Base-by-base conservation (phyloP, 768 basidiomycete genomes). In the Leccinellum rugosiceps region DNA sequence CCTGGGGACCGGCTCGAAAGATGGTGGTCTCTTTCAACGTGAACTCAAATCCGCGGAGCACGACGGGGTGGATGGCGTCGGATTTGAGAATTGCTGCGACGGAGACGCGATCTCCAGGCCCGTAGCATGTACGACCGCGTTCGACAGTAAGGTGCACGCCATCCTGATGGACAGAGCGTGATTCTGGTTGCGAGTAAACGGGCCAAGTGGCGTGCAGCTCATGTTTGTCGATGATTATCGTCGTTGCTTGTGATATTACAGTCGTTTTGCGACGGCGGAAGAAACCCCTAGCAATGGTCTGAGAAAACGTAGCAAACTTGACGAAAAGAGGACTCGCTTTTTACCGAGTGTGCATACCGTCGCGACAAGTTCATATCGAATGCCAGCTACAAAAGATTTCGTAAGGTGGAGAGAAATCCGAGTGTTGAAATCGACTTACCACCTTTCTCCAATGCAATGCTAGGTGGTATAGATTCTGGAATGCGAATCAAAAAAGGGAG, bases 151-250 rank as follows among this genome's bases (percentile, higher is more conserved):
- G 82, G 23, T 80, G 85, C 17, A 93, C 80, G 26, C 86, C 87
- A 3, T 92, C 87, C 59, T 86, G 82, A 3, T 77, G 65, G 17
- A 83, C 73, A 15, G 82, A 78, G n/a, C 90, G 87, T 32, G 79
- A 80, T 65, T 93, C 90, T 11, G 82, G 81, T 67, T 92, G 89
- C 50, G 82, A 83, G 67, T 93, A 96, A 30, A 95, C 81, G 3
- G 94, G 94, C 94, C 94, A 97, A 1, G 91, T 87, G 4, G 93
- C 89, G 66, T 96, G 94, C 7, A 95, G 76, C 62, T 96, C 94
- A 67, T 96, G 94, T 72, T 96, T 97, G 77, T 92, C 90, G 65
- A 97, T 91, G 60, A 86, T 83, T 46, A 97, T 87, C 13, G 80
- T 76, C 32, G 89, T 83, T 19, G 83, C 78, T 13, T 85, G 82